Evolutionary conservation across 1,139 yeast genomes (phyloP).

Genomic region (Kodamaea sp.): DNA sequence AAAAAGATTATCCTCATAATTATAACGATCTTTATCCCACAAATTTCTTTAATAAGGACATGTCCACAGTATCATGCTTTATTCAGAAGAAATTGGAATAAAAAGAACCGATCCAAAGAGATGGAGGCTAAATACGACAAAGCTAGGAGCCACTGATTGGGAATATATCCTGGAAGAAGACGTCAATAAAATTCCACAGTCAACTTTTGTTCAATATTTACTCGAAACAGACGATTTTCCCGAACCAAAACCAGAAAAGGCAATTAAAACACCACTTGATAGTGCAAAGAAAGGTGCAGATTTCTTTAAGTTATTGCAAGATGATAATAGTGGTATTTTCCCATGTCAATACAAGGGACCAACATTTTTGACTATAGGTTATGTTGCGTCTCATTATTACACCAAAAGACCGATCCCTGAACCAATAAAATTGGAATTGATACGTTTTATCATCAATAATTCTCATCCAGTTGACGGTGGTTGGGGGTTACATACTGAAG

Average conservation of each 20-base stretch:
- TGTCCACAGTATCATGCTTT: conserved; percentile 25
- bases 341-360: conserved; percentile 97
- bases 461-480: conserved; percentile 99
- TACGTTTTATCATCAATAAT: conserved; percentile 78
- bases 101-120: conserved; percentile 63
- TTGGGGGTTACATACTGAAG: conserved; percentile 93
- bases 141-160: conserved; percentile 82
- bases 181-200: conserved; percentile 43
- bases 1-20: no score
- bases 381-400: conserved; percentile 70
- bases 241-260: conserved; percentile 32
- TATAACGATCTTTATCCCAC: no score
- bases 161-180: conserved; percentile 51
- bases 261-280: conserved; percentile 46
- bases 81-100: conserved; percentile 62
- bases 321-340: conserved; percentile 69
- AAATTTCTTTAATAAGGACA: no score
- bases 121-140: conserved; percentile 75
- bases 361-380: conserved; percentile 94
- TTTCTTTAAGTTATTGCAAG: conserved; percentile 68
- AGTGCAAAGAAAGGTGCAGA: conserved; percentile 75
- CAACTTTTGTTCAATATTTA: conserved; percentile 57
- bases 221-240: conserved; percentile 45
- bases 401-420: conserved; percentile 67
- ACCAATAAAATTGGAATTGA: conserved; percentile 63